Evolutionary conservation across 805 yeast species (phyloP).

Genomic region (Candida fluviatilis): DNA sequence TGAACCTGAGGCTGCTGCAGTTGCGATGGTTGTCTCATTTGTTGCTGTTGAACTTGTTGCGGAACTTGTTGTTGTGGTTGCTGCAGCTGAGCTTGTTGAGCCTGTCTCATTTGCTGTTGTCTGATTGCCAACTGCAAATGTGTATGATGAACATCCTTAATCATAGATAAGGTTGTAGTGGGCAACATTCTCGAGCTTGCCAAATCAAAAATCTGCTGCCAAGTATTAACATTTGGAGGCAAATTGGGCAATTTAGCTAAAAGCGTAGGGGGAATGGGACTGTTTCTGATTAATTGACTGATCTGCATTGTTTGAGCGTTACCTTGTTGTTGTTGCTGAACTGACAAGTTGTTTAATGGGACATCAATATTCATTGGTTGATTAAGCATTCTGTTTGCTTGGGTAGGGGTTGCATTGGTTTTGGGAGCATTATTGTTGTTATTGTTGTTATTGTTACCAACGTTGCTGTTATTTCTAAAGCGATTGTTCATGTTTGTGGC

Average conservation of each 20-base stretch:
- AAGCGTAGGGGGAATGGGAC: slow-evolving; percentile 69
- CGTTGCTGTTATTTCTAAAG: not conserved
- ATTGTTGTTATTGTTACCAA: not conserved
- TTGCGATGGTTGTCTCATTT: slow-evolving; percentile 24
- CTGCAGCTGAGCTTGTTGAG: slow-evolving; percentile 17
- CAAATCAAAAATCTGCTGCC: slow-evolving; percentile 73
- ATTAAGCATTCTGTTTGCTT: not conserved
- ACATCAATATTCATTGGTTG: slow-evolving; percentile 1
- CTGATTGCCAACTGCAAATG: slow-evolving; percentile 57
- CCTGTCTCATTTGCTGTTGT: slow-evolving; percentile 43
- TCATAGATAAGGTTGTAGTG: slow-evolving; percentile 51
- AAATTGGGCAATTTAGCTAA: slow-evolving; percentile 66
- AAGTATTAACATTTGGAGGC: slow-evolving; percentile 75
- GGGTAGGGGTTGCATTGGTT: not conserved
- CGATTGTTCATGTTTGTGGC: slow-evolving; percentile 1
- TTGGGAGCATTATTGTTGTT: not conserved
- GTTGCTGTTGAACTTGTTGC: slow-evolving; percentile 27
- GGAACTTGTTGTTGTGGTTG: slow-evolving; percentile 18
- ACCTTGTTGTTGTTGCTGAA: slow-evolving; percentile 15
- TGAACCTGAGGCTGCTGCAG: slow-evolving; percentile 27
- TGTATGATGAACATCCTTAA: slow-evolving; percentile 63
- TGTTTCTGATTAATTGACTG: slow-evolving; percentile 47
- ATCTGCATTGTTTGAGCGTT: slow-evolving; percentile 34
- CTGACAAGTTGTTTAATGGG: not conserved
- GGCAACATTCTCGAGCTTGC: slow-evolving; percentile 56